Evolutionary conservation across 257 asterid species (phyloP), one percentile per base, ranked within the genome.

Genomic region (Forsythia suspensa): DNA sequence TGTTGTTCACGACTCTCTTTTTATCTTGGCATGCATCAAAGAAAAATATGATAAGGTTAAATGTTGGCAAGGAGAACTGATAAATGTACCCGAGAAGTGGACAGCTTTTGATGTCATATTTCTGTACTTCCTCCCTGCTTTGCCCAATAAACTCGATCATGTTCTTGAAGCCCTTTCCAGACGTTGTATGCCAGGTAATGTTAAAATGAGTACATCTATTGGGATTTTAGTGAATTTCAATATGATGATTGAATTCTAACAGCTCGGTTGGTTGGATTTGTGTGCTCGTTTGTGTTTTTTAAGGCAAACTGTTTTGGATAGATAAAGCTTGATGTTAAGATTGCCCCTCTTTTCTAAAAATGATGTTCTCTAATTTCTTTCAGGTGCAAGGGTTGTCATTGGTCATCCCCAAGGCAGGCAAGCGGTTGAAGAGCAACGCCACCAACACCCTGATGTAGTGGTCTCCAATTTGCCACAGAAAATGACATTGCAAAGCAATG

Each of bases 1-100:
- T 77, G 84, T 91, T 0, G 95, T 91, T 70, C 98, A 94, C 57
- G 96, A 88, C 69, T 91, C 97, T 29, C 89, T 93, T 70, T 84
- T 91, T 16, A 71, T 79, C 4, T 74, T 95, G 80, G 98, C 98
- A 6, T 88, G 91, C 88, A 86, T 94, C 82, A 92, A 94, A 79
- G 98, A 91, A 29, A 86, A 83, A 43, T 80, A 88, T 69, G 98
- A 93, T 85, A 80, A 74, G 65, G 91, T 95, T 71, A 88, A 87
- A 71, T 94, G 98, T 77, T 92, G 95, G 98, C 98, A 95, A 89
- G 98, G 98, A 37, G 95, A 84, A 82, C 18, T 94, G 88, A 75
- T 90, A 34, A 70, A 84, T 80, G 75, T 88, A 51, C 96, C 98
- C 5, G 90, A 90, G 73, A 92, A 91, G 71, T 95, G 97, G 98